Conservation (phyloP, 305 asterid genomes). For the Stenogyne calaminthoides region DNA sequence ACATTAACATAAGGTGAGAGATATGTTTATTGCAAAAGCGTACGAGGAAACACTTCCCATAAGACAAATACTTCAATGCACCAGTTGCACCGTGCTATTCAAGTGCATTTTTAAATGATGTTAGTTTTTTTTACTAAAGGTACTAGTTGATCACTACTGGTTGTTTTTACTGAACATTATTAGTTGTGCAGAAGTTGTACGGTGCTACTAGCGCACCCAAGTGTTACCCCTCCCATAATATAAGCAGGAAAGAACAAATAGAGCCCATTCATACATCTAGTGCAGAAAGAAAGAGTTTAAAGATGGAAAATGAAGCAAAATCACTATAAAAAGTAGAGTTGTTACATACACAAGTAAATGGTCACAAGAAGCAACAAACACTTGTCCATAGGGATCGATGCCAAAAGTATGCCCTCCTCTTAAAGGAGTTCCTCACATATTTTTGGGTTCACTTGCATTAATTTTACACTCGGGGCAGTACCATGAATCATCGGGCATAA, state of each 20-base stretch:
- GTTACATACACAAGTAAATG: constrained; percentile 93
- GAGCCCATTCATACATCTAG: constrained; percentile 23
- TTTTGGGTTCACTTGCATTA: constrained; percentile 58
- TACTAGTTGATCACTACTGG: too few relatives aligned
- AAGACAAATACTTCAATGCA: too few relatives aligned
- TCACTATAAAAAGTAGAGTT: constrained; percentile 21
- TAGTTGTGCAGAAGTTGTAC: too few relatives aligned
- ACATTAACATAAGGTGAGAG: constrained; percentile 25
- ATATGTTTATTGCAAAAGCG: constrained; percentile 23
- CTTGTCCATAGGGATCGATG: constrained; percentile 71
- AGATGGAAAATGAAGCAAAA: constrained; percentile 25
- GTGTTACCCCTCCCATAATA: too few relatives aligned
- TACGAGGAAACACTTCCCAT: constrained; percentile 6
- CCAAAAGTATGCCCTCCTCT: constrained; percentile 80
- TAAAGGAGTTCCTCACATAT: constrained; percentile 53
- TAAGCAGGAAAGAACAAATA: constrained; percentile 4
- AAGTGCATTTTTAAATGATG: too few relatives aligned
- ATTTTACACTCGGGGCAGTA: constrained; percentile 93
- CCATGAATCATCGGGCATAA: constrained; percentile 83
- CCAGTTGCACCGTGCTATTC: too few relatives aligned
- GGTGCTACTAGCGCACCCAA: too few relatives aligned
- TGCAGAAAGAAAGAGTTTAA: constrained; percentile 19
- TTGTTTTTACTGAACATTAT: too few relatives aligned
- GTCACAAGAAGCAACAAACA: constrained; percentile 79
- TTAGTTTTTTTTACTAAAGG: too few relatives aligned